Conservation (phyloP, 257 asterid species). For the Gentiana dahurica region DNA sequence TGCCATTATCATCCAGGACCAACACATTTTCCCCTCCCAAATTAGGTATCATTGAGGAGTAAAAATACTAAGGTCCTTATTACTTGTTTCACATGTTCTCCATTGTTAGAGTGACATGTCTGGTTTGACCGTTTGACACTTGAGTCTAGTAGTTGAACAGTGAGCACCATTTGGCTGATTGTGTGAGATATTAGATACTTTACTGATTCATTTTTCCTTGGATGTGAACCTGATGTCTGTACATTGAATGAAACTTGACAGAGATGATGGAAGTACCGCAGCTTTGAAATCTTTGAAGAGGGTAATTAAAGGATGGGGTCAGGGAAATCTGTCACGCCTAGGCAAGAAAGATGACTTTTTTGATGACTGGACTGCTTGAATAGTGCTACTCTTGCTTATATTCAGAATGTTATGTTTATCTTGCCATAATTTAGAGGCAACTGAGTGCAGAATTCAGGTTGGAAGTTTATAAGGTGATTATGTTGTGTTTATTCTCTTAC, state of each 20-base stretch:
- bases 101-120: background rate
- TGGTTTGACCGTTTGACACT: background rate
- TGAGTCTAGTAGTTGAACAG: background rate
- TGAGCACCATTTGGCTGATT: no score
- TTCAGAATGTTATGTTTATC: background rate
- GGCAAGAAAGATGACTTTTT: conserved; percentile 31
- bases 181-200: background rate
- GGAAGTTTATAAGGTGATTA: background rate
- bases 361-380: conserved; percentile 18
- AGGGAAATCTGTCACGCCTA: conserved; percentile 32
- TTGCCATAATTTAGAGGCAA: no score
- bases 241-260: conserved; percentile 20
- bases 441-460: background rate
- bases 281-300: conserved; percentile 79
- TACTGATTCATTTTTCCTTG: background rate
- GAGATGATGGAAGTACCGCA: conserved; percentile 74
- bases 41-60: background rate
- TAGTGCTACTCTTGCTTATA: background rate
- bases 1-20: background rate
- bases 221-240: background rate
- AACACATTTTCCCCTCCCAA: background rate
- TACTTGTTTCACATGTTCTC: background rate
- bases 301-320: conserved; percentile 90
- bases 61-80: background rate
- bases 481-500: no score